These are phyloP conservation scores for Cryptococcus maquisensis DNA, from an alignment of 1,284 basidiomycete species.

Conservation along the genomic window DNA sequence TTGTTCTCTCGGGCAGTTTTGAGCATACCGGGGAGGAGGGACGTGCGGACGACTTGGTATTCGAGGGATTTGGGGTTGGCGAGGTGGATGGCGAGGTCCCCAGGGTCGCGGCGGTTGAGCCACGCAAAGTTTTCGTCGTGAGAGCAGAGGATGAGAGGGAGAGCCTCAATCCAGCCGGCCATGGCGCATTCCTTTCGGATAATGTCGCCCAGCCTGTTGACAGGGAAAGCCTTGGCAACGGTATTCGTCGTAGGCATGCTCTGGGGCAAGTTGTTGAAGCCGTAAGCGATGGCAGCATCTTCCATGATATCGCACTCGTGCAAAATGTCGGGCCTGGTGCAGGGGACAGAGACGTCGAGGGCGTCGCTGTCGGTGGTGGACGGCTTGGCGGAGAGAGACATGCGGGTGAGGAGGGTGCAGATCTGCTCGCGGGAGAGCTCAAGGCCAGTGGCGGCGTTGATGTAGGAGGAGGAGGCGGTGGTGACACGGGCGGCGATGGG, in stretches of 20 bases:
- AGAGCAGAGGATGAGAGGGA: slow-evolving; percentile 93
- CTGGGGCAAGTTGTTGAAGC: slow-evolving; percentile 92
- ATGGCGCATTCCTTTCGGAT: slow-evolving; percentile 86
- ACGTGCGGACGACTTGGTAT: slow-evolving; percentile 96
- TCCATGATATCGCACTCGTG: slow-evolving; percentile 99
- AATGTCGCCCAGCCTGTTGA: slow-evolving; percentile 87
- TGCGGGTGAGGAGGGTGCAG: slow-evolving; percentile 40
- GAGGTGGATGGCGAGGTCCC: slow-evolving; percentile 76
- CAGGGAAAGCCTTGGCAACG: slow-evolving; percentile 83
- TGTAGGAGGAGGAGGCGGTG: slow-evolving; percentile 78
- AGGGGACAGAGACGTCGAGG: slow-evolving; percentile 68
- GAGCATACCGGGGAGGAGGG: slow-evolving; percentile 87
- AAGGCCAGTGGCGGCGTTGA: slow-evolving; percentile 93
- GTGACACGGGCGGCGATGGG: slow-evolving; percentile 69
- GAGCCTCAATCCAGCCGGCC: slow-evolving; percentile 91
- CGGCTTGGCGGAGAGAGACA: slow-evolving; percentile 52
- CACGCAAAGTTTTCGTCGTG: slow-evolving; percentile 97
- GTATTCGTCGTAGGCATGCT: slow-evolving; percentile 93
- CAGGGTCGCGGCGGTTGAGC: slow-evolving; percentile 80
- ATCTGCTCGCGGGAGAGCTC: slow-evolving; percentile 52
- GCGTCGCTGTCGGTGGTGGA: slow-evolving; percentile 57
- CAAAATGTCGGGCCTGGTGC: slow-evolving; percentile 91
- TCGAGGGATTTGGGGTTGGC: slow-evolving; percentile 97
- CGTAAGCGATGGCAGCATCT: slow-evolving; percentile 94
- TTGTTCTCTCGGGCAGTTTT: slow-evolving; percentile 97